These are phyloP conservation scores for Medicago arabica DNA, from an alignment of 306 rosid genomes.

Conservation along the genomic window DNA sequence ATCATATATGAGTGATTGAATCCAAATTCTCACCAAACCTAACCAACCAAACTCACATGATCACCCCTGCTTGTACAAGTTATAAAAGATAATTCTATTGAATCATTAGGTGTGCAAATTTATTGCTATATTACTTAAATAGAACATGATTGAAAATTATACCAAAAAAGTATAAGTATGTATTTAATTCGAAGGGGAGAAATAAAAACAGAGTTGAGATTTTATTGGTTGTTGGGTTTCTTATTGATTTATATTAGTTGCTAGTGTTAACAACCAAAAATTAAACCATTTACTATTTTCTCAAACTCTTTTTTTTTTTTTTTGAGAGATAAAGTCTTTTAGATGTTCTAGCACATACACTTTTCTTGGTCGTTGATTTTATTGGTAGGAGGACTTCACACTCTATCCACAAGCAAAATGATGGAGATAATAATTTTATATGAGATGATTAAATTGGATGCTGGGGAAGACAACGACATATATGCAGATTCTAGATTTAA, in stretches of 20 bases:
- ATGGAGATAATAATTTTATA: slow-evolving; percentile 10
- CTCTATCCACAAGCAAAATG: slow-evolving; percentile 33
- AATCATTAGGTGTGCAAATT: not conserved
- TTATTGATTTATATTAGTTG: not conserved
- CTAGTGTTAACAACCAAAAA: not conserved
- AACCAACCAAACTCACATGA: not conserved
- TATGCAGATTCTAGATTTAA: slow-evolving; percentile 34
- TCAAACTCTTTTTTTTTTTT: too few species aligned
- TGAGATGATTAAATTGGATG: slow-evolving; percentile 40
- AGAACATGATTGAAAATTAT: slow-evolving; percentile 13
- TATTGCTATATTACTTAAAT: not conserved
- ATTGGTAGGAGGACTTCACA: slow-evolving; percentile 9
- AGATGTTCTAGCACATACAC: not conserved
- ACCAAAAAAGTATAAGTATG: not conserved
- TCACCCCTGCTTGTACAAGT: not conserved
- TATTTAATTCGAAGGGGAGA: not conserved
- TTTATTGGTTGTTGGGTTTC: slow-evolving; percentile 27
- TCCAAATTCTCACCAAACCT: not conserved
- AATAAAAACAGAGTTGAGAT: not conserved
- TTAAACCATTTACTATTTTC: not conserved
- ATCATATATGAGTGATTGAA: not conserved
- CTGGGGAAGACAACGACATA: slow-evolving; percentile 23
- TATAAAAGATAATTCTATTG: not conserved
- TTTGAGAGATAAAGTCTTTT: too few species aligned
- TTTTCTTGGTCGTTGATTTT: slow-evolving; percentile 29